Conservation (phyloP, 1,284 basidiomycete genomes). For the Cutaneotrichosporon sp. region DNA sequence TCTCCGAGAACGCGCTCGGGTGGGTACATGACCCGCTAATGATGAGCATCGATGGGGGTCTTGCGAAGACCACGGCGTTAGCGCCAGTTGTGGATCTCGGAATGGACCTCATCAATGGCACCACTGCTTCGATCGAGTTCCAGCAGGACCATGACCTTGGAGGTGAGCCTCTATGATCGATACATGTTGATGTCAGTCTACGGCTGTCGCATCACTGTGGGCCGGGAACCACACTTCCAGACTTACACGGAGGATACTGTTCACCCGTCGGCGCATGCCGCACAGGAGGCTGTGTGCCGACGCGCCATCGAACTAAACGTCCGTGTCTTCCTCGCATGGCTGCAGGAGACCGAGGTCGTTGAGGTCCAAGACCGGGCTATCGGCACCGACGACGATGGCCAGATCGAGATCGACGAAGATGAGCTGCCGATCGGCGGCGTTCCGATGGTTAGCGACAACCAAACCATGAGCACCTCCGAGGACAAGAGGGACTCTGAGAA, state of each 20-base stretch:
- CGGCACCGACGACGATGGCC: not conserved
- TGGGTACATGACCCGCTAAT: constrained; percentile 32
- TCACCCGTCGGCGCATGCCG: constrained; percentile 16
- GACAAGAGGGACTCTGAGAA: no score
- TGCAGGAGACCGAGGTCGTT: not conserved
- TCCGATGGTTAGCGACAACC: not conserved
- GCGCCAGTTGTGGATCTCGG: not conserved
- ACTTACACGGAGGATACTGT: constrained; percentile 19
- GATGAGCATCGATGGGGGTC: not conserved
- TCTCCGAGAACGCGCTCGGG: constrained; percentile 32
- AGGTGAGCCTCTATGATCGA: not conserved
- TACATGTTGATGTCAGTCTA: constrained; percentile 15
- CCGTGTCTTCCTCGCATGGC: constrained; percentile 9
- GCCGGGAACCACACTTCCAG: constrained; percentile 9
- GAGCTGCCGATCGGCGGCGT: not conserved
- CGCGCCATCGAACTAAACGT: constrained; percentile 26
- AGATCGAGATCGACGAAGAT: not conserved
- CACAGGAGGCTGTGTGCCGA: constrained; percentile 22
- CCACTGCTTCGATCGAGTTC: not conserved
- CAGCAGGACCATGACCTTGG: constrained; percentile 1
- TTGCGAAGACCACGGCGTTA: not conserved
- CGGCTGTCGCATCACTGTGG: constrained; percentile 23
- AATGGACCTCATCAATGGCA: not conserved
- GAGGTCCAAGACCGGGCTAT: no score
- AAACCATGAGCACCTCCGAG: not conserved